Base-by-base conservation (phyloP, 495 filamentous ascomycete species). In the Chaetomidium leptoderma region DNA sequence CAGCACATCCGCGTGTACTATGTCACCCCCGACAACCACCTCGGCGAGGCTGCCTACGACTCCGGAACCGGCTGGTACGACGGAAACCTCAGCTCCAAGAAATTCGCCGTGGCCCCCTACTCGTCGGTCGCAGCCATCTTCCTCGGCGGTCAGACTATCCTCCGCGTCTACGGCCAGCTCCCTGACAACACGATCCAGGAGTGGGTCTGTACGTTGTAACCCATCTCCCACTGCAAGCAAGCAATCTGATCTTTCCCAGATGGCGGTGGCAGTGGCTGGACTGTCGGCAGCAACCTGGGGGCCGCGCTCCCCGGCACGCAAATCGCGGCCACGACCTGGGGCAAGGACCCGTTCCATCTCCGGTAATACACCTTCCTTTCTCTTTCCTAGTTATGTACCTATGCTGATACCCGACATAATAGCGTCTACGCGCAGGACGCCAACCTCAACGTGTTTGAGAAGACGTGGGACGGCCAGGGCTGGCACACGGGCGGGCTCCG, bases 111-210 rank as follows among this genome's bases (percentile, higher is more conserved):
- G 11, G 54, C 54, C 33, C 54, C 42, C 21, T 57, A 57, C 32
- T 57, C 32, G 29, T 44, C 39, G 4, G 54, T 57, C 30, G 24
- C 54, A 11, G 54, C 43, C 21, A 30, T 57, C 27, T 57, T 37
- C 33, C 30, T 57, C 8, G 11, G 27, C 32, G 53, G 32, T 17
- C 29, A 33, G 29, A 45, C 29, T 26, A 55, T 45, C 26, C n/a
- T 55, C 42, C 40, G 29, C 19, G 30, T 37, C 17, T 37, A 26
- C 19, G 17, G 17, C 33, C 43, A 57, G 43, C 17, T 57, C 30
- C 29, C 32, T 6, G 33, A 57, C 33, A 45, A 57, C 43, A 47
- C 42, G 0, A 57, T 57, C 24, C 53, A 48, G 54, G 54, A 57
- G 23, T 57, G 17, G 8, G 10, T n/a, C 30, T 57, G 54, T 48